Base-by-base conservation (phyloP, 139 green algal species). In the Parachlorella kessleri region DNA sequence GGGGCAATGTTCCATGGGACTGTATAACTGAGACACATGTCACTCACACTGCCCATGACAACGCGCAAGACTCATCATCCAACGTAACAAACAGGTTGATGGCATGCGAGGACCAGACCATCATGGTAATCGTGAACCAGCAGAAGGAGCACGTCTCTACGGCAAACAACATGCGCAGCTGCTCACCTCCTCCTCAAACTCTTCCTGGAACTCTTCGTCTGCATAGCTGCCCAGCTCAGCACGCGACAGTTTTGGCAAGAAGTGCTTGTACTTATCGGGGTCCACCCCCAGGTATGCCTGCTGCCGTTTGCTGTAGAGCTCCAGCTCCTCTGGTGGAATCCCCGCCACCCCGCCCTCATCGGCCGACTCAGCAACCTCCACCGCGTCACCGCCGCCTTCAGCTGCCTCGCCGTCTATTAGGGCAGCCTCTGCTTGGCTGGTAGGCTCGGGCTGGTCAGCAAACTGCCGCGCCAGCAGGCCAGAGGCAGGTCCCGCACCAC, bases 131-230 rank as follows among this genome's bases (percentile, higher is more conserved):
- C n/a, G n/a, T n/a, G n/a, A n/a, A n/a, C n/a, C n/a, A n/a, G n/a
- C n/a, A n/a, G n/a, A n/a, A n/a, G n/a, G n/a, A n/a, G n/a, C n/a
- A n/a, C n/a, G n/a, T n/a, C n/a, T n/a, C n/a, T n/a, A n/a, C n/a
- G n/a, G n/a, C n/a, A n/a, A n/a, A n/a, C n/a, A n/a, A n/a, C n/a
- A n/a, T n/a, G n/a, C n/a, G 10, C 26, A 24, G 24, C 4, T 1
- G 3, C 48, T 36, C 74, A 90, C 76, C 84, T 91, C 86, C 10
- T 77, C 53, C 3, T 78, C 63, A 55, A 88, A 90, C 8, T 84
- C 69, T 28, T 77, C 41, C 1, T 33, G 70, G 7, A 65, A 36
- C 21, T 68, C 64, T 14, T 85, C 74, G 21, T 76, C 70, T 5
- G 74, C 41, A 77, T 84, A 91, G 33, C 42, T 72, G 42, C 82